A percentile compares a stretch with the other conserved stretches of the same genome.
Evolutionary conservation across 495 filamentous ascomycete genomes (phyloP).

Genomic region (Annulohypoxylon bovei): DNA sequence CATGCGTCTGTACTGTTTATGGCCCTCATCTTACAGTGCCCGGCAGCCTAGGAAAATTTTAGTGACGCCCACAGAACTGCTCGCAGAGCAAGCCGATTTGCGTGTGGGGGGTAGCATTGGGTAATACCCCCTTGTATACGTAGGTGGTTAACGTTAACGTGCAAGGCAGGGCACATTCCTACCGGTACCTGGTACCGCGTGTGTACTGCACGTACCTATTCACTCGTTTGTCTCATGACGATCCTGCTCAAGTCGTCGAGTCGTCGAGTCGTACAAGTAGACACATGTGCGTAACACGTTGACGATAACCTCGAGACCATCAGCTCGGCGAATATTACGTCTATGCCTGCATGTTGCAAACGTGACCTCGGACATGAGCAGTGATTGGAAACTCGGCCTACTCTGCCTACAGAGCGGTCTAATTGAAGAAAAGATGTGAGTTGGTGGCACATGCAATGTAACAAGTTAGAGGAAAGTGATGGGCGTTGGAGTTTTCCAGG

Average conservation of each 20-base stretch:
- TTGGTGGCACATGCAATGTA: constrained; percentile 41
- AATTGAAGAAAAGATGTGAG: constrained; percentile 16
- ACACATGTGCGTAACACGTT: constrained; percentile 16
- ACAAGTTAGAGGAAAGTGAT: constrained; percentile 23
- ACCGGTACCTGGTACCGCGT: background rate
- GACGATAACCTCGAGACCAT: constrained; percentile 24
- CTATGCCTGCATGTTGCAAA: constrained; percentile 20
- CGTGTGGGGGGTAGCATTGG: constrained; percentile 38
- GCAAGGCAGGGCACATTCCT: constrained; percentile 20
- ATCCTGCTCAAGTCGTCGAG: constrained; percentile 7
- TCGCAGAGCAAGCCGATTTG: constrained; percentile 4
- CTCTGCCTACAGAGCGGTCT: constrained; percentile 11
- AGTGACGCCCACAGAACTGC: constrained; percentile 3
- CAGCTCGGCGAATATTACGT: constrained; percentile 22
- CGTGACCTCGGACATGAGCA: constrained; percentile 22
- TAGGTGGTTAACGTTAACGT: constrained; percentile 20
- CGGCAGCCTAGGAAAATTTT: constrained; percentile 18
- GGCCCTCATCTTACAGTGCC: constrained; percentile 13
- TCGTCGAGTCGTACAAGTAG: constrained; percentile 15
- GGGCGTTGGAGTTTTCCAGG: constrained; percentile 25
- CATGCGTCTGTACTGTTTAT: constrained; percentile 25
- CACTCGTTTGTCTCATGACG: constrained; percentile 24
- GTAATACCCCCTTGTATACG: constrained; percentile 24
- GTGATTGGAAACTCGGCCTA: constrained; percentile 11
- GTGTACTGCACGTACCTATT: background rate